These are phyloP conservation scores for Tetrahymena elliotti DNA, from an alignment of 73 alveolate genomes.

Conservation along the genomic window DNA sequence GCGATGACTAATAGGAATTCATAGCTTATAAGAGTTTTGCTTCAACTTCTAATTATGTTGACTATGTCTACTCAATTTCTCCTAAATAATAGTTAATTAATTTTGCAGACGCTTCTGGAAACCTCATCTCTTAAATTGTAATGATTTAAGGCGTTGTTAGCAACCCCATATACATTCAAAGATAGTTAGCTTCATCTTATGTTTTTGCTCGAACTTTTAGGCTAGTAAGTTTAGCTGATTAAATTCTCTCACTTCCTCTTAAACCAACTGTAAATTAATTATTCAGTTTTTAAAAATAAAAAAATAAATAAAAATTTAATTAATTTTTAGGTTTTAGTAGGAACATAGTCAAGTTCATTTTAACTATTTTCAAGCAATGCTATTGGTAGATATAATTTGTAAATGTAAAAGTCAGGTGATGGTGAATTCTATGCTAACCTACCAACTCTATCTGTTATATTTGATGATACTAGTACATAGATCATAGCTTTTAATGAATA, in stretches of 20 bases:
- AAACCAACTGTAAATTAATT: neutral
- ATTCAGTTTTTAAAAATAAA: neutral
- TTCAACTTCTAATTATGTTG: neutral
- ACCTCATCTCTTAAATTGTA: neutral
- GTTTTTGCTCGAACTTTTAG: neutral
- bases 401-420: neutral
- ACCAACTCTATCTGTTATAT: neutral
- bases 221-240: neutral
- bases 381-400: neutral
- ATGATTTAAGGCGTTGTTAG: neutral
- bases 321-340: neutral
- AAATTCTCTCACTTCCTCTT: neutral
- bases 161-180: neutral
- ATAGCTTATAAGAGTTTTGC: neutral
- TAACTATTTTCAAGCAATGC: neutral
- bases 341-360: neutral
- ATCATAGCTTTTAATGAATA: neutral
- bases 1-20: neutral
- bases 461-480: neutral
- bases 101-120: neutral
- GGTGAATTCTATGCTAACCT: neutral
- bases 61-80: neutral
- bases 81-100: neutral
- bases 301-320: neutral
- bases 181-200: neutral